A percentile compares a stretch with the other conserved stretches of the same genome.
Conservation (phyloP, 2,329 filamentous ascomycete genomes). For the Aaosphaeria arxii region DNA sequence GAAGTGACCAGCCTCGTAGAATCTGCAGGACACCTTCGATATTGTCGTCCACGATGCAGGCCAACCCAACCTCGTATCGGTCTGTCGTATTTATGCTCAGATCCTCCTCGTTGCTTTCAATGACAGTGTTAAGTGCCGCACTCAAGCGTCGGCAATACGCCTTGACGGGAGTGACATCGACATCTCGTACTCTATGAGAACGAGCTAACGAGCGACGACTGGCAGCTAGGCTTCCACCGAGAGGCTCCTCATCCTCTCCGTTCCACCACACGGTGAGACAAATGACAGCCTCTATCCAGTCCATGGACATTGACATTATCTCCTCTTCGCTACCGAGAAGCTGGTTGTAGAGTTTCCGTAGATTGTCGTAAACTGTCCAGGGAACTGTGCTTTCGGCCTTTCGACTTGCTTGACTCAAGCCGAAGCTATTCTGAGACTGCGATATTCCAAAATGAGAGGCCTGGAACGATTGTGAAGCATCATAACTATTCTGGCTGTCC, state of each 20-base stretch:
- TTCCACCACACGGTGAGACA: conserved; percentile 91
- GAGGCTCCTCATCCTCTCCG: conserved; percentile 58
- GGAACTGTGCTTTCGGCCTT: conserved; percentile 84
- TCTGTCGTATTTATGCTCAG: conserved; percentile 76
- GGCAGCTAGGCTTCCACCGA: conserved; percentile 42
- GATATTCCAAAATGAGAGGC: conserved; percentile 35
- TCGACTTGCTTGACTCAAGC: conserved; percentile 63
- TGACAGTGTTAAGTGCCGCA: conserved; percentile 63
- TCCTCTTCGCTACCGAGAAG: conserved; percentile 72
- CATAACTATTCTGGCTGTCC: conserved; percentile 50
- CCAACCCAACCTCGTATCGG: conserved; percentile 75
- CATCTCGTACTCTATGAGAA: conserved; percentile 42
- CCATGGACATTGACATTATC: conserved; percentile 73
- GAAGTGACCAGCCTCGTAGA: conserved; percentile 75
- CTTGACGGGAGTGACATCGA: conserved; percentile 55
- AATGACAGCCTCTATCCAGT: conserved; percentile 89
- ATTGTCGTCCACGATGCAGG: conserved; percentile 79
- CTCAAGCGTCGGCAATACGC: conserved; percentile 73
- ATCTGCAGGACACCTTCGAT: conserved; percentile 72
- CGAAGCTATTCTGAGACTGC: conserved; percentile 53
- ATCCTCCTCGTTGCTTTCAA: conserved; percentile 61
- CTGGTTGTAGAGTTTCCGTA: conserved; percentile 77
- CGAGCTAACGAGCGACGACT: conserved; percentile 42
- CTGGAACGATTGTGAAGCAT: conserved; percentile 45
- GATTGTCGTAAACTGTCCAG: conserved; percentile 84